Percentiles rank a stretch among this genome's conserved stretches.
Evolutionary conservation across 2,329 filamentous ascomycete species (phyloP).

Genomic region (Verticillium longisporum): DNA sequence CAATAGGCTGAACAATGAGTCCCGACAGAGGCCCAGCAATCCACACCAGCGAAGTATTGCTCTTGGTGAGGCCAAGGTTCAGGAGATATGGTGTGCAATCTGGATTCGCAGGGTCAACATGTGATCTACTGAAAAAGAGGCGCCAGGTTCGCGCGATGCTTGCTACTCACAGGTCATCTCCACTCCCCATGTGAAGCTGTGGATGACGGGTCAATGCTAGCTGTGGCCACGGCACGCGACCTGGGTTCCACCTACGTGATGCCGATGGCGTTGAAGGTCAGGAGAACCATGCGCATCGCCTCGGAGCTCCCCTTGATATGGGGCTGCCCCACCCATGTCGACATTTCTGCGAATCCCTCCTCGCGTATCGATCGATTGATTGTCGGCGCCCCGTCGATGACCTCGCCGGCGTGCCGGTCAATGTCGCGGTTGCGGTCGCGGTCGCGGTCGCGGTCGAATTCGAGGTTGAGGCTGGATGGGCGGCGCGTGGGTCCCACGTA

Average conservation of each 20-base stretch:
- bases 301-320: conserved; percentile 78
- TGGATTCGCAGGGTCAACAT: conserved; percentile 20
- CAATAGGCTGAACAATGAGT: conserved; percentile 85
- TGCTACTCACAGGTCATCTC: conserved; percentile 81
- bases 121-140: background rate
- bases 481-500: background rate
- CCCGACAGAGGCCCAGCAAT: conserved; percentile 90
- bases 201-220: background rate
- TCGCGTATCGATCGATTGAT: conserved; percentile 2
- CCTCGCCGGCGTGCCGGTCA: conserved; percentile 2
- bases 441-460: background rate
- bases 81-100: conserved; percentile 96
- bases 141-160: background rate
- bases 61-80: conserved; percentile 86
- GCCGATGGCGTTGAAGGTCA: conserved; percentile 79
- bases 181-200: conserved; percentile 86
- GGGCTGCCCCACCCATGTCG: conserved; percentile 66
- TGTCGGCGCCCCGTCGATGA: conserved; percentile 6
- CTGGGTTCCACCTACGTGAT: conserved; percentile 65
- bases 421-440: background rate
- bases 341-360: conserved; percentile 22
- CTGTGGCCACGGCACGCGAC: background rate
- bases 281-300: conserved; percentile 76
- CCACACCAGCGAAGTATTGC: conserved; percentile 91
- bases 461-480: background rate